Evolutionary conservation across 805 yeast species (phyloP), one percentile per base, ranked within the genome.

Genomic region (Cyberlindnera samutprakarnensis): DNA sequence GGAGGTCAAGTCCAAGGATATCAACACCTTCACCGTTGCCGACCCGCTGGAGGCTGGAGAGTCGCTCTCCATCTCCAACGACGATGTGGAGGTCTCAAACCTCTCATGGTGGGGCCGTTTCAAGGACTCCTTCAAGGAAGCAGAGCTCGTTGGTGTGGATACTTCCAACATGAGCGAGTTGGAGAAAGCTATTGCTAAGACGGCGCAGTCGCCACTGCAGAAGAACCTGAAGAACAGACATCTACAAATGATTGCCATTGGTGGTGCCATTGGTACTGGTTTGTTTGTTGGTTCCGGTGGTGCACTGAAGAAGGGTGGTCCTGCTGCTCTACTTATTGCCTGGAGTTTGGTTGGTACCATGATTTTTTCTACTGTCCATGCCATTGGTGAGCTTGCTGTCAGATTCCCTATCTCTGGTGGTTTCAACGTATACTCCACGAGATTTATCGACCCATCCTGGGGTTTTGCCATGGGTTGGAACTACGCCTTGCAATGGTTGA

Each of bases 211-310:
- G 15, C 49, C 49, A 15, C 28, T 44, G 17, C 46, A 44, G 31
- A 74, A 72, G 43, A 67, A 73, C 27, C 28, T 44, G 27, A 44
- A 42, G 37, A 42, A 42, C 30, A 66, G 88, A 52, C 90, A 83
- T 51, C 57, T 82, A 41, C 82, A 79, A 43, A 70, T 81, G 78
- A 81, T 83, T 61, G 87, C 92, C 27, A 64, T 82, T 39, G 90
- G 90, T 43, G 87, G 88, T 25, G 69, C 80, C 37, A 81, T 84
- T 44, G 94, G 94, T 45, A 78, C 90, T 4, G 94, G 94, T 49
- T 62, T 84, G 30, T 73, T 84, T 40, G 78, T 84, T 20, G 85
- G 86, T 49, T 70, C 86, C 3, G 83, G 84, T 38, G 56, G 66
- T 18, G 71, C 82, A 3, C 57, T 81, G 31, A 40, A 63, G 18